A percentile compares a stretch with the other conserved stretches of the same genome.
phyloP scores from a whole-genome alignment of 352 stramenopile species.

The Plasmopara viticola region DNA sequence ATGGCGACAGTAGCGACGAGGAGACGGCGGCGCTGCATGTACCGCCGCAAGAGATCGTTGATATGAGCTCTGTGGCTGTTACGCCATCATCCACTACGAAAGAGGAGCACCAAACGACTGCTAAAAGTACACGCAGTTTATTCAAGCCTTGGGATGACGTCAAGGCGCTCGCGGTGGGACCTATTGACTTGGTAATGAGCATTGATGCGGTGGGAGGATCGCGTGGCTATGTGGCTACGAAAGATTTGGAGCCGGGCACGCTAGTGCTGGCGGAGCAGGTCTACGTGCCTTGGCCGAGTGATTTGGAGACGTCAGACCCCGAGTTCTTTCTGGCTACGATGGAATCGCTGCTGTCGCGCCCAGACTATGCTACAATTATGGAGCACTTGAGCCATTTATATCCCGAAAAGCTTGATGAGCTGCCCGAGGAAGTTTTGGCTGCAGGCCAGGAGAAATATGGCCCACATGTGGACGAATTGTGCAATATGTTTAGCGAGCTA shows the following conservation, averaged over 20 bases:
- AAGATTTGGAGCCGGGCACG: constrained; percentile 80
- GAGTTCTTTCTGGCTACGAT: constrained; percentile 88
- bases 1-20: constrained; percentile 75
- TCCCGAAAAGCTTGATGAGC: constrained; percentile 73
- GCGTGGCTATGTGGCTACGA: constrained; percentile 83
- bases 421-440: constrained; percentile 47
- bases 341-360: constrained; percentile 62
- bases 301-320: constrained; percentile 71
- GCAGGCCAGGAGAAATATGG: constrained; percentile 55
- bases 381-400: constrained; percentile 78
- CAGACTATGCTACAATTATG: constrained; percentile 66
- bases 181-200: constrained; percentile 62
- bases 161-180: constrained; percentile 73
- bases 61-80: constrained; percentile 11
- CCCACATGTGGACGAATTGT: constrained; percentile 45
- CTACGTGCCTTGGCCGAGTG: constrained; percentile 84
- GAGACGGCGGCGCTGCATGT: constrained; percentile 12
- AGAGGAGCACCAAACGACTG: constrained; percentile 5
- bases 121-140: constrained; percentile 25
- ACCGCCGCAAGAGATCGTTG: constrained; percentile 19
- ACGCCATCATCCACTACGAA: constrained; percentile 1
- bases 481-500: constrained; percentile 39
- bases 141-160: constrained; percentile 72
- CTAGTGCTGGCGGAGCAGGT: constrained; percentile 87
- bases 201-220: constrained; percentile 61